Percentiles rank a stretch among this genome's conserved stretches.
Conservation (phyloP, 1,139 yeast genomes). For the Yarrowia galli region DNA sequence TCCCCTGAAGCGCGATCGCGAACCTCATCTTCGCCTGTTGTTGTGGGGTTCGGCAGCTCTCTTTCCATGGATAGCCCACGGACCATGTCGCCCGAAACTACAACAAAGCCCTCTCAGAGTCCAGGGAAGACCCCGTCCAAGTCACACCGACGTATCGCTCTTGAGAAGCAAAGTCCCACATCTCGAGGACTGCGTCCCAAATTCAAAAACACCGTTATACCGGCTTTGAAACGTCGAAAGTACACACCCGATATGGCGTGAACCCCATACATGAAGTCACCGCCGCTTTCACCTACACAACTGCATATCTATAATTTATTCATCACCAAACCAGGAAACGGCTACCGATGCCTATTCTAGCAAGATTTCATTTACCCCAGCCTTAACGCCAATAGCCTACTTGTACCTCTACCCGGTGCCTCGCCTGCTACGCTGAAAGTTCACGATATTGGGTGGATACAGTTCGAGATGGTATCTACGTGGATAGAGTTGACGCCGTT, state of each 20-base stretch:
- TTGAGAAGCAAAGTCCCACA: not conserved
- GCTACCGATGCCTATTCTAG: no score
- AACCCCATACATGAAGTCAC: not conserved
- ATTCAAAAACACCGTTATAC: not conserved
- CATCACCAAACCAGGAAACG: not conserved
- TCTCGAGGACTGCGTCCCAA: not conserved
- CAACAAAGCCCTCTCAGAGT: not conserved
- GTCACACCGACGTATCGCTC: not conserved
- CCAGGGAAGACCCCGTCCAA: not conserved
- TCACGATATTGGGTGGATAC: constrained; percentile 7
- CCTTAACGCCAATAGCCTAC: no score
- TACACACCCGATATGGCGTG: not conserved
- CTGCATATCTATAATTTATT: constrained; percentile 4
- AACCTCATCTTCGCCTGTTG: not conserved
- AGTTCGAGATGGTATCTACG: not conserved
- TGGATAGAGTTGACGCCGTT: not conserved
- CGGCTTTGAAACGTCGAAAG: not conserved
- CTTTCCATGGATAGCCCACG: not conserved
- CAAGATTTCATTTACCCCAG: not conserved
- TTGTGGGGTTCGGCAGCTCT: constrained; percentile 2
- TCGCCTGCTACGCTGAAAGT: not conserved
- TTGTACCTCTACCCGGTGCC: no score
- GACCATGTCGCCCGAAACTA: not conserved
- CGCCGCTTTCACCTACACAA: not conserved
- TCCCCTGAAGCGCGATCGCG: no score